A percentile compares a stretch with the other conserved stretches of the same genome.
phyloP scores from a whole-genome alignment of 2,329 filamentous ascomycete species.

The Penicillium griseofulvum region DNA sequence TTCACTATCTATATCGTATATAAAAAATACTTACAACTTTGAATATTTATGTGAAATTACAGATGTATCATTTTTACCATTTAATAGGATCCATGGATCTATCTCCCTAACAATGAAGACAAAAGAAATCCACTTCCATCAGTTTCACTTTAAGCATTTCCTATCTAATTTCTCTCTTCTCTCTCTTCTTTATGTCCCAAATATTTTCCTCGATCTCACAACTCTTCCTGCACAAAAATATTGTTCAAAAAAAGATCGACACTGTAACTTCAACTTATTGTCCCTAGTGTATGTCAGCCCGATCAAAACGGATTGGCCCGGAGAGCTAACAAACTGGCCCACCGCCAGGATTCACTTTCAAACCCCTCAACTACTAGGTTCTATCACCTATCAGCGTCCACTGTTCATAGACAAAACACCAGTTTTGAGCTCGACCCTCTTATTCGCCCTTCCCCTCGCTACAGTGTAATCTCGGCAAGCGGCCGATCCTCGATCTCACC shows the following conservation, averaged over 20 bases:
- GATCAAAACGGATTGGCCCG: constrained; percentile 4
- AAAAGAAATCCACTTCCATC: constrained; percentile 2
- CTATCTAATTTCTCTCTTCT: not conserved
- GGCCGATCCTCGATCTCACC: constrained; percentile 5
- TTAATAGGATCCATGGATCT: too few species aligned
- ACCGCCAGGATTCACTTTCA: constrained; percentile 7
- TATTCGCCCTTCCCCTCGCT: constrained; percentile 15
- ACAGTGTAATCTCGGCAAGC: constrained; percentile 7
- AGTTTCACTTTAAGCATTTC: not conserved
- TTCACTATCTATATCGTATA: not conserved
- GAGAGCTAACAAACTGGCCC: constrained; percentile 21
- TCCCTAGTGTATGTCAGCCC: not conserved
- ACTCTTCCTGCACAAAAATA: not conserved
- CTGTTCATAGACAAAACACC: constrained; percentile 27
- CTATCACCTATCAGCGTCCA: constrained; percentile 16
- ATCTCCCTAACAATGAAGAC: not conserved
- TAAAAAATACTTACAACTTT: too few species aligned
- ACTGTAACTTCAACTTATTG: not conserved
- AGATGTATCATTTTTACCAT: too few species aligned
- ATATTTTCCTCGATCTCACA: not conserved
- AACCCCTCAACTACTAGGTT: constrained; percentile 1
- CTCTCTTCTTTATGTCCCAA: not conserved
- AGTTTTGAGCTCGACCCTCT: constrained; percentile 15
- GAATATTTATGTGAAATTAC: not conserved
- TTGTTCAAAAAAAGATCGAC: not conserved